Conservation (phyloP, 139 green algal genomes). For the Klebsormidium nitens region DNA sequence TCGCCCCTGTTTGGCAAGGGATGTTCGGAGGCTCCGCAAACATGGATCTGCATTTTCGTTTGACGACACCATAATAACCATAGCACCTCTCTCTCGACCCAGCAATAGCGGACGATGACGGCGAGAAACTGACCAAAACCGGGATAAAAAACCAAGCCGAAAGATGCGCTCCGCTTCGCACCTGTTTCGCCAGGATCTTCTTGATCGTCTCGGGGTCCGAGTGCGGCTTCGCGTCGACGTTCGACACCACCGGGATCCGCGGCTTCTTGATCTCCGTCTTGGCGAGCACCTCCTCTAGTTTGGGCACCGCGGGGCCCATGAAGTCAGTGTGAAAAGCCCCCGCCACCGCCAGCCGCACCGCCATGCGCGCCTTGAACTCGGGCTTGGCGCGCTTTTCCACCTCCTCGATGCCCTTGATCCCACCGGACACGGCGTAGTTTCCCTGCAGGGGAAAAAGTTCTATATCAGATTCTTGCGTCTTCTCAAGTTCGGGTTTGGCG, state of each 20-base stretch:
- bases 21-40: too few relatives aligned
- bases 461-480: too few relatives aligned
- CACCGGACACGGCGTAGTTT: conserved; percentile 95
- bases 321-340: conserved; percentile 94
- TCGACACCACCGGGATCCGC: conserved; percentile 94
- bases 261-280: conserved; percentile 65
- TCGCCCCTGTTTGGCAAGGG: too few relatives aligned
- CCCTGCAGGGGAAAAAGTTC: conserved; percentile 53
- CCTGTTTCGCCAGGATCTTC: conserved; percentile 82
- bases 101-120: too few relatives aligned
- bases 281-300: conserved; percentile 75
- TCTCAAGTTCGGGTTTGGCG: conserved; percentile 84
- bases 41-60: too few relatives aligned
- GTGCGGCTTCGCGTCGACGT: conserved; percentile 94
- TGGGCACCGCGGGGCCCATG: conserved; percentile 46
- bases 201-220: conserved; percentile 87
- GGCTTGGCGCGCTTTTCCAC: conserved; percentile 80
- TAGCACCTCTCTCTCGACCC: too few relatives aligned
- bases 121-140: too few relatives aligned
- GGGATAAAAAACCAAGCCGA: too few relatives aligned
- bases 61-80: too few relatives aligned
- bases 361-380: conserved; percentile 75
- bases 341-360: conserved; percentile 84
- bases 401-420: conserved; percentile 73
- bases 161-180: too few relatives aligned